phyloP scores from a whole-genome alignment of 2,329 filamentous ascomycete genomes.

The Rhinocladiella similis region DNA sequence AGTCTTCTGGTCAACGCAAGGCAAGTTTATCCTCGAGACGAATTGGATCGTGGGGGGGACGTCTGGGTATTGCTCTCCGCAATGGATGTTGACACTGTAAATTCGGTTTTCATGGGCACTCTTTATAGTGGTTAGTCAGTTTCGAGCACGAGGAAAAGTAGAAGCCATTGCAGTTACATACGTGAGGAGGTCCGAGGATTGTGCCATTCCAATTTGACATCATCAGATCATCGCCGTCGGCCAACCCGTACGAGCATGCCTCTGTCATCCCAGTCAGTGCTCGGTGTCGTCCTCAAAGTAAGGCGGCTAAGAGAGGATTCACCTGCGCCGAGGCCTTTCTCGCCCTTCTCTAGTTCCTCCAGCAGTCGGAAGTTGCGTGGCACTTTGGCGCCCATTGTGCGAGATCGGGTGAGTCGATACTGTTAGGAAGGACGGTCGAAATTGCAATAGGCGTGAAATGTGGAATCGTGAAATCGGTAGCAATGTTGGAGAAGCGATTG shows the following conservation, averaged over 20 bases:
- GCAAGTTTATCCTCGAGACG: constrained; percentile 92
- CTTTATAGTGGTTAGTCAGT: constrained; percentile 45
- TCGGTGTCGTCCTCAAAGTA: background rate
- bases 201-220: constrained; percentile 99
- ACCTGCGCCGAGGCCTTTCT: constrained; percentile 95
- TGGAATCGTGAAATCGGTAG: background rate
- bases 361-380: constrained; percentile 95
- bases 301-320: constrained; percentile 33
- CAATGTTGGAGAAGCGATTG: constrained; percentile 4
- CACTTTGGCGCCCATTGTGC: constrained; percentile 68
- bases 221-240: constrained; percentile 88
- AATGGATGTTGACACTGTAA: constrained; percentile 97
- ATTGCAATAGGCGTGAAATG: background rate
- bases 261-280: constrained; percentile 55
- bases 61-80: constrained; percentile 85
- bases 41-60: constrained; percentile 87
- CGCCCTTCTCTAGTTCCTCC: constrained; percentile 97
- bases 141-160: background rate
- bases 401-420: background rate
- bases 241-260: constrained; percentile 94
- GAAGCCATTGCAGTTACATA: constrained; percentile 52
- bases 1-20: constrained; percentile 78
- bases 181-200: constrained; percentile 93
- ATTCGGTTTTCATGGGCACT: constrained; percentile 98
- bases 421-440: background rate